phyloP scores from a whole-genome alignment of 495 filamentous ascomycete species.

The Neurospora africana region DNA sequence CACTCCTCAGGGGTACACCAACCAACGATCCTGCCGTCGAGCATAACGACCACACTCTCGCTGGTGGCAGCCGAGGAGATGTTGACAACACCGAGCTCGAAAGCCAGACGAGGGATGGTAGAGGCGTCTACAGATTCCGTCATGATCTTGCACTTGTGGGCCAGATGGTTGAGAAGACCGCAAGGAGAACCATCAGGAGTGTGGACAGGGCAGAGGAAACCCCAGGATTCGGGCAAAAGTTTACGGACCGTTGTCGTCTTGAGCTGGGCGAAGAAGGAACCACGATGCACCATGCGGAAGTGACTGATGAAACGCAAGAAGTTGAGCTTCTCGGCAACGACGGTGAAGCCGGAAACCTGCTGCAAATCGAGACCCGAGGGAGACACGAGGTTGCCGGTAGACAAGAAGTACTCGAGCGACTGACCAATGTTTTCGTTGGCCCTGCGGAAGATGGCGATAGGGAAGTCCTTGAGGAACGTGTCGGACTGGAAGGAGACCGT shows the following conservation, averaged over 20 bases:
- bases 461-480: conserved; percentile 67
- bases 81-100: conserved; percentile 64
- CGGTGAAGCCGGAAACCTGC: conserved; percentile 86
- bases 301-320: conserved; percentile 98
- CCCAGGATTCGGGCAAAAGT: conserved; percentile 93
- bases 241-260: conserved; percentile 97
- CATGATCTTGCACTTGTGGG: conserved; percentile 87
- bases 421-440: conserved; percentile 83
- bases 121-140: conserved; percentile 62
- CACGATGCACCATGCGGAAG: conserved; percentile 98
- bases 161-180: conserved; percentile 87
- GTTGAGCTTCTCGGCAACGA: conserved; percentile 98
- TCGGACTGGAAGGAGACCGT: conserved; percentile 55
- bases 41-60: conserved; percentile 76
- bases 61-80: conserved; percentile 62
- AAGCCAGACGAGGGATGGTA: conserved; percentile 56
- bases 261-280: conserved; percentile 94
- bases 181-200: conserved; percentile 94
- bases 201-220: conserved; percentile 92
- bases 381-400: conserved; percentile 87
- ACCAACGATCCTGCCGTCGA: conserved; percentile 82
- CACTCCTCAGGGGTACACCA: conserved; percentile 81
- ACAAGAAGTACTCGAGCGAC: conserved; percentile 85
- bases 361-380: conserved; percentile 88
- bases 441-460: conserved; percentile 60